Evolutionary conservation across 1,284 basidiomycete genomes (phyloP), one percentile per base, ranked within the genome.

Genomic region (Moesziomyces globuligerus): DNA sequence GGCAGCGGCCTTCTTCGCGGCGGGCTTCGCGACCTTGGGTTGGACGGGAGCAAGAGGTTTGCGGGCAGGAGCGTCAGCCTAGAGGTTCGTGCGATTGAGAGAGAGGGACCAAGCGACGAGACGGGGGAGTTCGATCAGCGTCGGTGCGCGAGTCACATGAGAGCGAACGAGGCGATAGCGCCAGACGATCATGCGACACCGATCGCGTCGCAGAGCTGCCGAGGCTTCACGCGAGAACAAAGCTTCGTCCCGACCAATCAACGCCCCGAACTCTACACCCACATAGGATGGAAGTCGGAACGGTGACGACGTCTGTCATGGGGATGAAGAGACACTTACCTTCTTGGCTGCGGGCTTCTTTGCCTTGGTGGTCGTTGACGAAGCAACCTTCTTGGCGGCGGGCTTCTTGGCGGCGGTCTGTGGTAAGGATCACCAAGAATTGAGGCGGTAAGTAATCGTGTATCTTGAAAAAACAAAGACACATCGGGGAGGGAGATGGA

Each of bases 311-410:
- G 48, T 45, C 42, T 24, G 44, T 23, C n/a, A 18, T 7, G n/a
- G 11, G 21, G 41, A 18, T 25, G 45, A 17, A 20, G 20, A n/a
- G 44, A 55, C 28, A 69, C 72, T 64, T 52, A 72, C 71, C 67
- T 75, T 76, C 74, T 75, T 76, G 45, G 73, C 67, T 46, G 69
- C 70, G 43, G 76, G 75, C 78, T 77, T 79, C 72, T 78, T 79
- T 32, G 76, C 74, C 70, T 75, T 76, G 62, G 73, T 59, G 53
- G 72, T 44, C 44, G 70, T 75, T 52, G 69, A 58, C 42, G 75
- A 75, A 25, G 58, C 59, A 13, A 65, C 56, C 74, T 74, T 72
- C 68, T 73, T 76, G 41, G 68, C 58, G 38, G 64, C 60, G 53
- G 72, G 64, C 59, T 72, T 72, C 65, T 71, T 74, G 43, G 67